These are phyloP conservation scores for Immersiella caudata DNA, from an alignment of 495 filamentous ascomycete genomes.

Conservation along the genomic window DNA sequence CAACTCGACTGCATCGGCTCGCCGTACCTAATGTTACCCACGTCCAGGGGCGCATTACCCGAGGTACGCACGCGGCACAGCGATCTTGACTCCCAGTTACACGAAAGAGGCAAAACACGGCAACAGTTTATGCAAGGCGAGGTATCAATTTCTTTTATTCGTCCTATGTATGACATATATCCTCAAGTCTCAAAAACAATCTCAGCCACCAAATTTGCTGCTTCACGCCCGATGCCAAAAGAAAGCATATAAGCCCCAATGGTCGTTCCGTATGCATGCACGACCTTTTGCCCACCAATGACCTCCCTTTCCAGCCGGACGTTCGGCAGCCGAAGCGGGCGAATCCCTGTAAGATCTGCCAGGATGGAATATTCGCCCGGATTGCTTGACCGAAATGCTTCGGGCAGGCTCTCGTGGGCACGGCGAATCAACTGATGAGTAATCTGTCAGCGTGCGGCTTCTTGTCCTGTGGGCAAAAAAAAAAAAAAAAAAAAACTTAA, in stretches of 20 bases:
- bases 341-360: conserved; percentile 19
- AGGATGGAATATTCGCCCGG: conserved; percentile 18
- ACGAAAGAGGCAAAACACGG: too few species aligned
- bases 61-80: too few species aligned
- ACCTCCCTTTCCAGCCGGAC: conserved; percentile 23
- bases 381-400: conserved; percentile 18
- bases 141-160: too few species aligned
- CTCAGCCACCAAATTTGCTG: not conserved
- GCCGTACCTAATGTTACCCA: too few species aligned
- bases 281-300: conserved; percentile 3
- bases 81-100: too few species aligned
- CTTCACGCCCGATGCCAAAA: conserved; percentile 3
- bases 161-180: too few species aligned
- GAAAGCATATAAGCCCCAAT: conserved; percentile 4
- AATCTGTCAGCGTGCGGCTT: conserved; percentile 1
- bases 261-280: conserved; percentile 7
- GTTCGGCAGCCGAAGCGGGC: conserved; percentile 14
- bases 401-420: conserved; percentile 17
- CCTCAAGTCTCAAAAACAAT: not conserved
- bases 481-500: too few species aligned
- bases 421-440: conserved; percentile 17
- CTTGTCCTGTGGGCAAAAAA: too few species aligned
- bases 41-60: too few species aligned
- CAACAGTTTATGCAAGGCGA: too few species aligned
- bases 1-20: too few species aligned